phyloP scores from a whole-genome alignment of 2,329 filamentous ascomycete genomes.

The Thermoascus crustaceus region DNA sequence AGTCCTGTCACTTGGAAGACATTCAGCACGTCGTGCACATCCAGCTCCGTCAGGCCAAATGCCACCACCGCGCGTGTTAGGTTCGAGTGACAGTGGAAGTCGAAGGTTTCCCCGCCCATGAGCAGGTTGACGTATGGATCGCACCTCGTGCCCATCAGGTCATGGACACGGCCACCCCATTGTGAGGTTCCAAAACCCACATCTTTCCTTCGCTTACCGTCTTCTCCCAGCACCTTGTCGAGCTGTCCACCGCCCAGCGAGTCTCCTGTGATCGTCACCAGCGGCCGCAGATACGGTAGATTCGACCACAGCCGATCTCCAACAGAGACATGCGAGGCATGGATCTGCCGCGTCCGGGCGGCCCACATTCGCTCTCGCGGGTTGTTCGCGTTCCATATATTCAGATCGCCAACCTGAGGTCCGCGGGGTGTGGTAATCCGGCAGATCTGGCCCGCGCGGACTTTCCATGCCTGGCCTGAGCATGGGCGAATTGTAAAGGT shows the following conservation, averaged over 20 bases:
- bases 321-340: slow-evolving; percentile 63
- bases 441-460: slow-evolving; percentile 59
- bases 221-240: slow-evolving; percentile 27
- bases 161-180: slow-evolving; percentile 62
- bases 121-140: slow-evolving; percentile 76
- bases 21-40: slow-evolving; percentile 80
- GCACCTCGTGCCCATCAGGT: slow-evolving; percentile 73
- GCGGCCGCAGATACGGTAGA: slow-evolving; percentile 66
- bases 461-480: slow-evolving; percentile 65
- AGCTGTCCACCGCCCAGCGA: slow-evolving; percentile 43
- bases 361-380: slow-evolving; percentile 79
- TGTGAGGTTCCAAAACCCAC: slow-evolving; percentile 32
- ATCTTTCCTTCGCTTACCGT: slow-evolving; percentile 32
- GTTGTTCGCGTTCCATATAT: slow-evolving; percentile 71
- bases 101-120: slow-evolving; percentile 61
- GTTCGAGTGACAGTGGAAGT: slow-evolving; percentile 81
- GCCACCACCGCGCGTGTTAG: slow-evolving; percentile 63
- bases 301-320: slow-evolving; percentile 70
- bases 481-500: slow-evolving; percentile 62
- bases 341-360: slow-evolving; percentile 66
- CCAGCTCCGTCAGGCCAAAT: slow-evolving; percentile 59
- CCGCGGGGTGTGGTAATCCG: slow-evolving; percentile 68
- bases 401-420: slow-evolving; percentile 75
- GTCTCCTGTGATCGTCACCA: slow-evolving; percentile 64
- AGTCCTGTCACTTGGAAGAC: slow-evolving; percentile 78